Percentiles rank a stretch among this genome's conserved stretches.
Conservation (phyloP, 2,329 filamentous ascomycete genomes). For the Eutypella sp. region DNA sequence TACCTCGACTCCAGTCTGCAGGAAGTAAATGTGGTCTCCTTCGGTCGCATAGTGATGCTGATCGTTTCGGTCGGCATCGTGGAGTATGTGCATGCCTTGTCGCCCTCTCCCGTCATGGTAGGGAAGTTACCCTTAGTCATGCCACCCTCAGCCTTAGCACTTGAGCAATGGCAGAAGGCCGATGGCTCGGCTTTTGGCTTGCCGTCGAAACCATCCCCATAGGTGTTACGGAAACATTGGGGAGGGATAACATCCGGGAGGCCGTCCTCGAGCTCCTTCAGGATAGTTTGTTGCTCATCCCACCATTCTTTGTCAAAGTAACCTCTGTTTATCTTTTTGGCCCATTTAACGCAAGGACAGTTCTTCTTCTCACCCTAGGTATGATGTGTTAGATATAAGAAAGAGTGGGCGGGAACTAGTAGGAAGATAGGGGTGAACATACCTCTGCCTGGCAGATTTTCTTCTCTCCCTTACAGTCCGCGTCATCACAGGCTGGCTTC, state of each 20-base stretch:
- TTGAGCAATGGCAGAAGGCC: neutral
- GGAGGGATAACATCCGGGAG: neutral
- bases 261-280: neutral
- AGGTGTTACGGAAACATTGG: neutral
- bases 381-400: neutral
- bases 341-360: neutral
- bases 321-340: neutral
- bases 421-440: neutral
- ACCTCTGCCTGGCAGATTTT: neutral
- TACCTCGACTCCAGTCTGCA: neutral
- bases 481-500: neutral
- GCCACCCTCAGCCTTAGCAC: neutral
- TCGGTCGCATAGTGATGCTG: neutral
- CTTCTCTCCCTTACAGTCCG: neutral
- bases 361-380: neutral
- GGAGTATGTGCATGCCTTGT: neutral
- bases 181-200: neutral
- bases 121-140: neutral
- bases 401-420: neutral
- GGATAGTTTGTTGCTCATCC: neutral
- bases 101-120: neutral
- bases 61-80: neutral
- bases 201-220: neutral
- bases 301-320: neutral
- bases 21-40: neutral